Evolutionary conservation across 257 asterid genomes (phyloP).

Genomic region (Anisodus tanguticus): DNA sequence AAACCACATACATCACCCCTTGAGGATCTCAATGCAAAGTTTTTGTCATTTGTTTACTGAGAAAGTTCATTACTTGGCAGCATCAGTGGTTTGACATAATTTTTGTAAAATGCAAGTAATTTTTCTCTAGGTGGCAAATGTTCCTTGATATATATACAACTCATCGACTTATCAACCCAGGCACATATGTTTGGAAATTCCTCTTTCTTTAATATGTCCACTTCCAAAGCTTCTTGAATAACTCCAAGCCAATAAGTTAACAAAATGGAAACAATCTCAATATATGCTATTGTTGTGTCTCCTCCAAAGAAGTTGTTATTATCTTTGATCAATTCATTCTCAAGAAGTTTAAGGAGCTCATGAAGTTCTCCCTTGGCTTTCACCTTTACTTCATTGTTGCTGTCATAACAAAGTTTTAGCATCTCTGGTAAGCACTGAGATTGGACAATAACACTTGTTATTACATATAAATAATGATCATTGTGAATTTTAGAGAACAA

Average conservation of each 20-base stretch:
- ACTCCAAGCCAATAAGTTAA: slow-evolving; percentile 28
- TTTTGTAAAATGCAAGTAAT: neutral
- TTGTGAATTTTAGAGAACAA: too few species aligned
- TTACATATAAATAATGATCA: neutral
- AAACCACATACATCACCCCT: neutral
- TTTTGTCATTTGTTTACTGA: neutral
- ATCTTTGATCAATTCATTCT: slow-evolving; percentile 26
- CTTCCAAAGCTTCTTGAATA: slow-evolving; percentile 23
- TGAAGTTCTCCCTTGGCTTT: slow-evolving; percentile 23
- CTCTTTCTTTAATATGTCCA: slow-evolving; percentile 14
- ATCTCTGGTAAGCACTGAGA: slow-evolving; percentile 20
- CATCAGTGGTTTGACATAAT: neutral
- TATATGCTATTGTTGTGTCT: neutral
- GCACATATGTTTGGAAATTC: slow-evolving; percentile 28
- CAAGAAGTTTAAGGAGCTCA: slow-evolving; percentile 27
- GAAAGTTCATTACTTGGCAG: neutral
- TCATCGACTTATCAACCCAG: neutral
- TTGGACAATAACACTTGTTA: neutral
- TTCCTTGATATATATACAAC: neutral
- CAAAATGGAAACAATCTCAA: slow-evolving; percentile 25
- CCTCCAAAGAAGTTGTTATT: slow-evolving; percentile 18
- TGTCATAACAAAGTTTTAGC: neutral
- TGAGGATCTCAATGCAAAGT: neutral
- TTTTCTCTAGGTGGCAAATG: slow-evolving; percentile 27
- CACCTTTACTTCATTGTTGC: neutral